Evolutionary conservation across 192 early-diverging fungal genomes (phyloP).

Genomic region (Tieghemiomyces parasiticus): DNA sequence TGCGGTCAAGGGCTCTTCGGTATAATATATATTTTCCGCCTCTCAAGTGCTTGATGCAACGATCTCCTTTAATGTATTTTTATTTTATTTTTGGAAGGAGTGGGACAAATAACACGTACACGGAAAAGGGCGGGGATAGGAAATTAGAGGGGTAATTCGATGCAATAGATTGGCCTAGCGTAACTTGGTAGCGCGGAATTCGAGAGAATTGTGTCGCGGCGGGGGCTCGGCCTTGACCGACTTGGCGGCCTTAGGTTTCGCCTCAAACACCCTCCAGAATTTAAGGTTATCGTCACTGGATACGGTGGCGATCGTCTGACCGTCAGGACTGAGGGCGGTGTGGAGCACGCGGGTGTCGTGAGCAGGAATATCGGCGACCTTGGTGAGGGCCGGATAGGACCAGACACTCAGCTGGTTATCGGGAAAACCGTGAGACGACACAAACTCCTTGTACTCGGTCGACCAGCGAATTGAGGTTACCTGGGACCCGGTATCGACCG

Average conservation of each 20-base stretch:
- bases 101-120: no score
- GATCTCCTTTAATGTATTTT: no score
- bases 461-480: constrained; percentile 91
- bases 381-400: constrained; percentile 58
- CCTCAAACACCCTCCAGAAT: constrained; percentile 88
- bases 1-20: no score
- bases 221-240: not conserved
- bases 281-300: constrained; percentile 89
- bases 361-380: constrained; percentile 62
- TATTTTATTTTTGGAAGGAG: no score
- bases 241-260: constrained; percentile 21
- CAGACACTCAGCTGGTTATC: constrained; percentile 77
- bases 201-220: constrained; percentile 2
- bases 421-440: constrained; percentile 84
- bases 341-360: constrained; percentile 84
- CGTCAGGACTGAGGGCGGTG: constrained; percentile 80
- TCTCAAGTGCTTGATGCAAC: no score
- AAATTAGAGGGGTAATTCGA: no score
- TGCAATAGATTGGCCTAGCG: no score
- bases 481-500: constrained; percentile 72
- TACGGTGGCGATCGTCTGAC: constrained; percentile 79
- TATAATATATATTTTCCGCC: no score
- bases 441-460: constrained; percentile 66
- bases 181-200: not conserved
- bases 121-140: no score